Percentiles rank a stretch among this genome's conserved stretches.
phyloP scores from a whole-genome alignment of 164 flowering plant genomes.

The Liriodendron chinense region DNA sequence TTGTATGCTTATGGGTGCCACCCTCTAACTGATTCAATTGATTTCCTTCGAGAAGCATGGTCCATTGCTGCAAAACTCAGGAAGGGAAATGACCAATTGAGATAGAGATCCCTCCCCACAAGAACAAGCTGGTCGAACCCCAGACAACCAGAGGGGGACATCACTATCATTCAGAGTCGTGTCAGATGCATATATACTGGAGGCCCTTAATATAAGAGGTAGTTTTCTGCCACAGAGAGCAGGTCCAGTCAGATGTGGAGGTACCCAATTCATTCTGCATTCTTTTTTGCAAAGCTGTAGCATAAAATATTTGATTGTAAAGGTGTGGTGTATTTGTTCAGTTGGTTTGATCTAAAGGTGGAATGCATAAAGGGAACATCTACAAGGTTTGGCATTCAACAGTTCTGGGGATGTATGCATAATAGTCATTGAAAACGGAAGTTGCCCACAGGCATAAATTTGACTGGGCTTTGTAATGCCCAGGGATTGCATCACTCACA shows the following conservation, averaged over 20 bases:
- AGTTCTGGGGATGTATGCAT: not conserved
- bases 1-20: not conserved
- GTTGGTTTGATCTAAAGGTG: not conserved
- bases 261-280: constrained; percentile 7
- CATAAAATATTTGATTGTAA: constrained; percentile 3
- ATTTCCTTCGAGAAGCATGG: not conserved
- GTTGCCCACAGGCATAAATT: not conserved
- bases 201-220: not conserved
- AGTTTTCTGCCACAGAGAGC: not conserved
- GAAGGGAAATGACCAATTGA: not conserved
- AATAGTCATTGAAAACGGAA: not conserved
- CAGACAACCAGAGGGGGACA: not conserved
- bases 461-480: not conserved
- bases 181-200: not conserved
- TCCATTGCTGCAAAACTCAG: not conserved
- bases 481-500: not conserved
- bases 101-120: not conserved
- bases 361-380: not conserved
- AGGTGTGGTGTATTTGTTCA: not conserved
- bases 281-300: not conserved
- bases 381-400: not conserved
- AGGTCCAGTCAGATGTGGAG: not conserved
- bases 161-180: not conserved
- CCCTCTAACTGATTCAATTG: not conserved
- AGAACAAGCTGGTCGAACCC: not conserved